Evolutionary conservation across 2,329 filamentous ascomycete genomes (phyloP), one percentile per base, ranked within the genome.

Genomic region (Botrytis fabae): DNA sequence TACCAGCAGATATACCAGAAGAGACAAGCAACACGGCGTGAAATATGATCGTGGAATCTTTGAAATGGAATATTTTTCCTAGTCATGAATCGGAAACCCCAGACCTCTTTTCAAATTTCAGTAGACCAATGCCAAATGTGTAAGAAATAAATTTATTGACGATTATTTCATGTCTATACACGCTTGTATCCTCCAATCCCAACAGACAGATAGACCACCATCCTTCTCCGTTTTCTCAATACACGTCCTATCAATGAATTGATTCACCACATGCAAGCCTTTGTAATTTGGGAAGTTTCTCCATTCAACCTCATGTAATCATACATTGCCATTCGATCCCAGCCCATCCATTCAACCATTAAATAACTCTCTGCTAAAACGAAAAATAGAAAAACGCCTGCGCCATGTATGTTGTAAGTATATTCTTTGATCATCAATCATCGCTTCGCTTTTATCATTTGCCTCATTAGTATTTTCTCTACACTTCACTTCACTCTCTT

Each of bases 401-500:
- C 10, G 20, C 64, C 46, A 68, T 68, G 64, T 48, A 68, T 57
- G 22, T n/a, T 65, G 62, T 48, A 65, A 48, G 28, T 68, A 18
- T 42, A 22, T 62, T 57, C n/a, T 40, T 42, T 32, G 9, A 54
- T 57, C 48, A 42, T 68, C 64, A 68, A 57, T 68, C 48, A 57
- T 68, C 16, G 48, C 64, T 42, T 68, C 48, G 48, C 66, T 44
- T 69, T 46, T 46, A 46, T 69, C 66, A 40, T 69, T n/a, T 62
- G 32, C 32, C 35, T 70, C 69, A 63, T 70, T 46, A 63, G 32
- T 62, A 25, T 46, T 57, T 12, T 32, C 28, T 46, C 42, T 28
- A 4, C 9, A 5, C 38, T 57, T 40, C 18, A 22, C 20, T 38
- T 32, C 12, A 4, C 25, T n/a, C 40, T 16, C 20, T 38, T 48